Evolutionary conservation across 108 stramenopile genomes (phyloP).

Genomic region (Stephanodiscus triporus): DNA sequence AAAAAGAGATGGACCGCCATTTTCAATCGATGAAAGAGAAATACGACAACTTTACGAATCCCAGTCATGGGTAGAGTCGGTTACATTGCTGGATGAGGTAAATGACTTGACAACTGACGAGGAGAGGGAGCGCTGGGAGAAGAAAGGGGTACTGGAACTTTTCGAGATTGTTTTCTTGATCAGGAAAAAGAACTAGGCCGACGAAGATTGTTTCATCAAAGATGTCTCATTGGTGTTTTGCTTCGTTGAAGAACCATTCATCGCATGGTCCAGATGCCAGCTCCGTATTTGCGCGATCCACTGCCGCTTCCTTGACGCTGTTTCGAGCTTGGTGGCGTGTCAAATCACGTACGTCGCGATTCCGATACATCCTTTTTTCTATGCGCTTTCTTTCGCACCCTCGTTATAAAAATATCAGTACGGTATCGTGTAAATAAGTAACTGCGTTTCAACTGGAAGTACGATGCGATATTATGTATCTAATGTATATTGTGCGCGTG

Average conservation of each 20-base stretch:
- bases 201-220: neutral
- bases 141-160: conserved; percentile 39
- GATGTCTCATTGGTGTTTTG: too few relatives aligned
- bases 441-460: too few relatives aligned
- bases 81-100: conserved; percentile 52
- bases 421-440: too few relatives aligned
- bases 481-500: neutral
- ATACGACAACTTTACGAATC: conserved; percentile 54
- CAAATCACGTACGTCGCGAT: too few relatives aligned
- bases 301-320: too few relatives aligned
- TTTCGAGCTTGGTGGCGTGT: too few relatives aligned
- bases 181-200: neutral
- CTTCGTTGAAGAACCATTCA: neutral
- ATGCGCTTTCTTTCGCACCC: too few relatives aligned
- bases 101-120: conserved; percentile 55
- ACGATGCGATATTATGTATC: too few relatives aligned
- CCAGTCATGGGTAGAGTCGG: conserved; percentile 59
- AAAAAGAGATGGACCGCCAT: conserved; percentile 68
- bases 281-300: too few relatives aligned
- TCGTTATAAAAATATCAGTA: too few relatives aligned
- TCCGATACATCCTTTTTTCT: too few relatives aligned
- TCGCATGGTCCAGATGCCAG: too few relatives aligned
- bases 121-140: conserved; percentile 51
- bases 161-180: conserved; percentile 52
- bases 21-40: conserved; percentile 59